Base-by-base conservation (phyloP, 2,329 filamentous ascomycete genomes). In the Phoma sp. region DNA sequence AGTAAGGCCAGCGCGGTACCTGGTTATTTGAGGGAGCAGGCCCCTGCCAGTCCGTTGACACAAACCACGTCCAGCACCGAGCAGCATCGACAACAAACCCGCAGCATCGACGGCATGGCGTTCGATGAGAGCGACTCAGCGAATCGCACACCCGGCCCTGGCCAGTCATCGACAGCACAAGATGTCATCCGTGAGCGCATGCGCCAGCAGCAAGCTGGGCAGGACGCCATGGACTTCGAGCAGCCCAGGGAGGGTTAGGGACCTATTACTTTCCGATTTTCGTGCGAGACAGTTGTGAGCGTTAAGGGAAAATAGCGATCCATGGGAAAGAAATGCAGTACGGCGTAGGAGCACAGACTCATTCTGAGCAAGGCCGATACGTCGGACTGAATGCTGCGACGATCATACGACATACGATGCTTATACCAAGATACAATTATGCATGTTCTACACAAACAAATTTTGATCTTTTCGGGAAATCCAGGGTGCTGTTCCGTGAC, bases 131-230 rank as follows among this genome's bases (percentile, higher is more conserved):
- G 74, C 23, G 77, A 79, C 57, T 78, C 76, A 5, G 62, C 73
- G n/a, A 70, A 67, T 32, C 64, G 67, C 30, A 70, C 72, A 36
- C 71, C 72, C 43, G 67, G 69, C 24, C 52, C 68, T 24, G 64
- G 67, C 55, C 71, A 71, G 14, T 69, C 72, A 27, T 85, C 89
- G 59, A 79, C 85, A 13, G 86, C 87, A 5, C 87, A 90, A 74
- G 79, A 84, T 54, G 86, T 89, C 52, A 73, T 89, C 55, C 81
- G 83, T 52, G 84, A 87, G 64, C 80, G 67, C 57, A 66, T 73
- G 64, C 61, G 62, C 30, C 69, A 72, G 46, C 66, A 61, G 18
- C 59, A 69, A 41, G 55, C 58, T 44, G 60, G 58, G 13, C 62
- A 62, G 42, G 64, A 69, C 24, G 46, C 56, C n/a, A 64, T 70